Evolutionary conservation across 2,329 filamentous ascomycete species (phyloP).

Genomic region (Nakataea oryzae): DNA sequence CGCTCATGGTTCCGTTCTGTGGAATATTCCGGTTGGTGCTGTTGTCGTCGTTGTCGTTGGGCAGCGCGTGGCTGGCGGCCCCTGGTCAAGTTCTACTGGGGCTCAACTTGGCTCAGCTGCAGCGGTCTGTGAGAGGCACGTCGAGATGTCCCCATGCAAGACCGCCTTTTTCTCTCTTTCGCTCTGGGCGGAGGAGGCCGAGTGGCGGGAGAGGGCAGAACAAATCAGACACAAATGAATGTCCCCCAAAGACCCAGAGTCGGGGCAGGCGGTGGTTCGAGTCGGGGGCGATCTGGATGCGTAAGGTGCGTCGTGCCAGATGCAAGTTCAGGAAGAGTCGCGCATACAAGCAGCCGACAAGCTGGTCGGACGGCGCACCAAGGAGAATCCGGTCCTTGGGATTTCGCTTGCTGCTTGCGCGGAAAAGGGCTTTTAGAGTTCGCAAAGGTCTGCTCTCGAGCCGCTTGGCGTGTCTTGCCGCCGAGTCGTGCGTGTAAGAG

Average conservation of each 20-base stretch:
- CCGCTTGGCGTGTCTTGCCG: slow-evolving; percentile 1
- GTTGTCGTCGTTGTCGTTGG: too few relatives aligned
- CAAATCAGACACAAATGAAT: neutral
- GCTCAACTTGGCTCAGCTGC: neutral
- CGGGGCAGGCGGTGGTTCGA: neutral
- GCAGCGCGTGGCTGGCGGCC: neutral
- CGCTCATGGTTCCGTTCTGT: neutral
- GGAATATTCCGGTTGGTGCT: neutral
- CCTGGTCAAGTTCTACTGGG: neutral
- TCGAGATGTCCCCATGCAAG: neutral
- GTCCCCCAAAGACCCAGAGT: neutral
- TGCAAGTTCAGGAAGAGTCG: neutral
- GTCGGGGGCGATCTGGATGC: neutral
- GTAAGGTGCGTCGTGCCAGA: neutral
- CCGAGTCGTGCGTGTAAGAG: slow-evolving; percentile 7
- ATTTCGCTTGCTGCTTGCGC: neutral
- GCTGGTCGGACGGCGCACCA: neutral
- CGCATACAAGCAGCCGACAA: neutral
- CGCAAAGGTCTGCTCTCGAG: slow-evolving; percentile 3
- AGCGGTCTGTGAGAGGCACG: neutral
- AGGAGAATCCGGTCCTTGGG: neutral
- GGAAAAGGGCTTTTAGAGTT: slow-evolving; percentile 1
- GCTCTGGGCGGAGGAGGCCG: too few relatives aligned
- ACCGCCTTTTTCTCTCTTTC: neutral
- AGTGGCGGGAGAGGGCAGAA: neutral